Percentiles rank a stretch among this genome's conserved stretches.
Conservation (phyloP, 768 basidiomycete species). For the Trametes cinnabarina region DNA sequence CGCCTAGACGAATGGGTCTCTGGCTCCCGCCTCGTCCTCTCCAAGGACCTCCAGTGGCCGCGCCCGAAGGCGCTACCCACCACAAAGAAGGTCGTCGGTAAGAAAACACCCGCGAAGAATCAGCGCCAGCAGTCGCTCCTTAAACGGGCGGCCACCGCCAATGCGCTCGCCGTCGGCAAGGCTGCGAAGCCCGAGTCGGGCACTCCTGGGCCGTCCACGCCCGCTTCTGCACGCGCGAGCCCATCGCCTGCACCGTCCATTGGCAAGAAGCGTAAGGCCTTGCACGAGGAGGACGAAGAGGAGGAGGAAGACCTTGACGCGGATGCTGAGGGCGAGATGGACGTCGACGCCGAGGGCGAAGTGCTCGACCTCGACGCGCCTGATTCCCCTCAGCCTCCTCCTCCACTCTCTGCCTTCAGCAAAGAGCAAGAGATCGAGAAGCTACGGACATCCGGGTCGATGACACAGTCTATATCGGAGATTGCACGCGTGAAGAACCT, state of each 20-base stretch:
- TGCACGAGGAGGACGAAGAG: constrained; percentile 60
- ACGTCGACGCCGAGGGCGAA: constrained; percentile 43
- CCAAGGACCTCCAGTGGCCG: constrained; percentile 92
- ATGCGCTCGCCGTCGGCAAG: constrained; percentile 28
- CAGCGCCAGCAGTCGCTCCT: constrained; percentile 52
- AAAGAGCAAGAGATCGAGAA: constrained; percentile 99
- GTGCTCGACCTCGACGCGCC: constrained; percentile 62
- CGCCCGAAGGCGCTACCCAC: constrained; percentile 69
- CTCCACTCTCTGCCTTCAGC: constrained; percentile 68
- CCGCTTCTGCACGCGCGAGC: constrained; percentile 41
- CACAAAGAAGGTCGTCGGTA: constrained; percentile 51
- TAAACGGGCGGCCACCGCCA: constrained; percentile 62
- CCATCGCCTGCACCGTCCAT: constrained; percentile 53
- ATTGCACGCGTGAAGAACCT: constrained; percentile 98
- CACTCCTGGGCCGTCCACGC: constrained; percentile 25
- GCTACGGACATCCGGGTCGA: constrained; percentile 93
- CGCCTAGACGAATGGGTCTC: constrained; percentile 97
- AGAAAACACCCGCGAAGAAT: constrained; percentile 65
- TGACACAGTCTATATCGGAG: constrained; percentile 98
- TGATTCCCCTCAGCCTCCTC: constrained; percentile 48
- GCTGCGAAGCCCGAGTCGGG: constrained; percentile 25
- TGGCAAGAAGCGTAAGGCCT: constrained; percentile 65
- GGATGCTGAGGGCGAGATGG: constrained; percentile 58
- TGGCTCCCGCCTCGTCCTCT: constrained; percentile 80
- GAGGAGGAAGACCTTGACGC: constrained; percentile 47